phyloP scores from a whole-genome alignment of 164 flowering plant species.

The Amborella trichopoda region DNA sequence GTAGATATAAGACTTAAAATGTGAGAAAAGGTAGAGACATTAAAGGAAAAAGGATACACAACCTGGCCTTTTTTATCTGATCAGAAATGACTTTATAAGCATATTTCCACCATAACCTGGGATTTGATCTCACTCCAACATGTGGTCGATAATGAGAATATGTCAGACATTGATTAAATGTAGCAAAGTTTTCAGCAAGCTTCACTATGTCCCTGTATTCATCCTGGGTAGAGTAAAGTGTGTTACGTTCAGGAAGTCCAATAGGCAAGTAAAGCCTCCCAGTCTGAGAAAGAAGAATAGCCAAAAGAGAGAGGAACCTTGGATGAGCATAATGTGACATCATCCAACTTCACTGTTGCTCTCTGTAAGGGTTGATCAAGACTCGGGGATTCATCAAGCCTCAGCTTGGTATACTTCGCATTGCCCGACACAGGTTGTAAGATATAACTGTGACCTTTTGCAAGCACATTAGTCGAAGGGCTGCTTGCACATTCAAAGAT shows the following conservation, averaged over 20 bases:
- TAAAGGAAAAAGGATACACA: no score
- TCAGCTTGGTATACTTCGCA: slow-evolving; percentile 74
- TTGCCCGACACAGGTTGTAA: slow-evolving; percentile 88
- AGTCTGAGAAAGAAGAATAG: no score
- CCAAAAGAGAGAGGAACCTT: slow-evolving; percentile 38
- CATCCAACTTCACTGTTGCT: slow-evolving; percentile 79
- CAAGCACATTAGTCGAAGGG: slow-evolving; percentile 7
- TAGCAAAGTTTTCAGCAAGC: slow-evolving; percentile 83
- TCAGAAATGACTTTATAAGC: slow-evolving; percentile 68
- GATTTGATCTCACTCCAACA: slow-evolving; percentile 57
- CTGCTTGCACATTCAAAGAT: slow-evolving; percentile 62
- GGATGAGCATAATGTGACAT: slow-evolving; percentile 83
- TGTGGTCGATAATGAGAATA: slow-evolving; percentile 89
- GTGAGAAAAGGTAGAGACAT: no score
- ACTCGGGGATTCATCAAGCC: slow-evolving; percentile 28
- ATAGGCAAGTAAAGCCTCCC: no score
- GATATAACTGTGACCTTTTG: slow-evolving; percentile 50
- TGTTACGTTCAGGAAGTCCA: neutral
- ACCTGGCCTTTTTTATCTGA: slow-evolving; percentile 84
- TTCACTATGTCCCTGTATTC: slow-evolving; percentile 77
- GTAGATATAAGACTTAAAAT: no score
- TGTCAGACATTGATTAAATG: slow-evolving; percentile 76
- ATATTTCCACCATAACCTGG: slow-evolving; percentile 91
- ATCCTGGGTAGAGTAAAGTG: slow-evolving; percentile 36
- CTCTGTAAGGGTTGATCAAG: slow-evolving; percentile 55